A percentile compares a stretch with the other conserved stretches of the same genome.
Evolutionary conservation across 2,329 filamentous ascomycete genomes (phyloP).

Genomic region (Xylariales sp.): DNA sequence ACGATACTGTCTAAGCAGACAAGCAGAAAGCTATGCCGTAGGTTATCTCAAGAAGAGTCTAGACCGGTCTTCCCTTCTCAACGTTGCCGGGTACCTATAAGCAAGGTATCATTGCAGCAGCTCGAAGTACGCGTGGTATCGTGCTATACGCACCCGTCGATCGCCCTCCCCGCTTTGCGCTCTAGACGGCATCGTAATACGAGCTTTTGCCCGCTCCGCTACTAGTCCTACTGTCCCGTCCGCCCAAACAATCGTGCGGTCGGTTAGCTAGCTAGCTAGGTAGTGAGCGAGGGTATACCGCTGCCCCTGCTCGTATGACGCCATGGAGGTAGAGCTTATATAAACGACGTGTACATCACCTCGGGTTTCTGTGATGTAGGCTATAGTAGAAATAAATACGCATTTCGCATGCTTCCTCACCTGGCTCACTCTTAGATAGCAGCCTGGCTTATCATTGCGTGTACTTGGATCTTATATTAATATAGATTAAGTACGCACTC

Average conservation of each 20-base stretch:
- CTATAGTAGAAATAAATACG: too few relatives aligned
- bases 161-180: slow-evolving; percentile 24
- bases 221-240: slow-evolving; percentile 7
- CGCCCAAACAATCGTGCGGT: too few relatives aligned
- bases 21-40: too few relatives aligned
- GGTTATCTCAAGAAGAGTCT: not conserved
- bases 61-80: slow-evolving; percentile 1
- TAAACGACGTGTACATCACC: not conserved
- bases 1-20: too few relatives aligned
- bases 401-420: too few relatives aligned
- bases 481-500: not conserved
- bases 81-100: not conserved
- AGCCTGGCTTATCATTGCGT: not conserved
- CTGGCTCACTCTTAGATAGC: too few relatives aligned
- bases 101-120: not conserved
- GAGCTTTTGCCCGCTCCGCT: slow-evolving; percentile 17
- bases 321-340: slow-evolving; percentile 2
- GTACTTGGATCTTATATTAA: not conserved
- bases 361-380: not conserved
- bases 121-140: not conserved
- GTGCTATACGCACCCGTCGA: not conserved
- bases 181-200: slow-evolving; percentile 6
- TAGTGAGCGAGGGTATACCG: not conserved
- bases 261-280: too few relatives aligned
- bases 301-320: slow-evolving; percentile 20